Evolutionary conservation across 345 rosid genomes (phyloP).

Genomic region (Reutealis trisperma): DNA sequence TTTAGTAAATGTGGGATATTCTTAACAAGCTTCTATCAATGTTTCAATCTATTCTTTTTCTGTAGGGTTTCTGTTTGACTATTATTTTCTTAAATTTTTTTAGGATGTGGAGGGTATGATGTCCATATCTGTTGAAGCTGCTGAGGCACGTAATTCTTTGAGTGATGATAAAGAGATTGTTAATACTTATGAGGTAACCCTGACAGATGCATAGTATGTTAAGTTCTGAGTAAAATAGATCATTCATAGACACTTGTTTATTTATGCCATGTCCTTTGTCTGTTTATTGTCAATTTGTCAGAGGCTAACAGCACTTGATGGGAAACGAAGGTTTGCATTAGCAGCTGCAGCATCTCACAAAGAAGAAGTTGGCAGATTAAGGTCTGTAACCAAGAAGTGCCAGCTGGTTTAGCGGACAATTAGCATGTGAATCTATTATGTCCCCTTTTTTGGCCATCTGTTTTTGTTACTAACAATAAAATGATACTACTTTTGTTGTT

Average conservation of each 20-base stretch:
- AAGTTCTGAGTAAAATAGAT: neutral
- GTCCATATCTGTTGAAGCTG: conserved; percentile 98
- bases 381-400: conserved; percentile 43
- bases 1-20: too few relatives aligned
- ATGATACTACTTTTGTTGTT: neutral
- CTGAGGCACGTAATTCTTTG: conserved; percentile 88
- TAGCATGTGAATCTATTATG: neutral
- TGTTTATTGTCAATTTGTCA: conserved; percentile 29
- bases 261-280: neutral
- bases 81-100: conserved; percentile 22
- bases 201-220: conserved; percentile 2
- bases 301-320: conserved; percentile 98
- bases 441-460: neutral
- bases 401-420: neutral
- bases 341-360: conserved; percentile 88
- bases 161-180: conserved; percentile 94
- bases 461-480: neutral
- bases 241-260: neutral
- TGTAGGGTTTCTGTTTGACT: conserved; percentile 3
- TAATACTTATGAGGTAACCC: conserved; percentile 85
- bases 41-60: conserved; percentile 7
- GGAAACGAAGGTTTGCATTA: conserved; percentile 95
- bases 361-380: conserved; percentile 91
- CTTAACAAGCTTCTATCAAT: conserved; percentile 28
- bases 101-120: conserved; percentile 99